phyloP scores from a whole-genome alignment of 441 rosid genomes.

The Pelargonium citronellum region DNA sequence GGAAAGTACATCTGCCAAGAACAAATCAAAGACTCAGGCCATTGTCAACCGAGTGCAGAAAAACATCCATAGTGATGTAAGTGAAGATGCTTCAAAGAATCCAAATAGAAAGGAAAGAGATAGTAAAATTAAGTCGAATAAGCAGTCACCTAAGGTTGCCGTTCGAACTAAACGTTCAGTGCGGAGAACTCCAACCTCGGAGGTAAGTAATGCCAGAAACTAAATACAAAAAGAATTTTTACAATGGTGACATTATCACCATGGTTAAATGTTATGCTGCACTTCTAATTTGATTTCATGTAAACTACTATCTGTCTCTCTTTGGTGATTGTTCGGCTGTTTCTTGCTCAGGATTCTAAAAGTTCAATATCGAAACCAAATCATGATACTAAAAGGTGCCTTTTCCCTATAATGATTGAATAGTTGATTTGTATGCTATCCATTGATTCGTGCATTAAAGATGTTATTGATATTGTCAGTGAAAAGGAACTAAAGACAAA shows the following conservation, averaged over 20 bases:
- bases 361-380: conserved; percentile 30
- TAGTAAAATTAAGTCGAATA: conserved; percentile 30
- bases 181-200: conserved; percentile 28
- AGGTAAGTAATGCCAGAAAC: conserved; percentile 28
- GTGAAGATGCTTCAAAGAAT: conserved; percentile 27
- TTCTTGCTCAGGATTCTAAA: conserved; percentile 35
- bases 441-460: conserved; percentile 9
- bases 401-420: neutral
- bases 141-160: conserved; percentile 23
- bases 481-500: conserved; percentile 34
- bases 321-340: conserved; percentile 9
- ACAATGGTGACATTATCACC: no score
- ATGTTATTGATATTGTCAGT: conserved; percentile 32
- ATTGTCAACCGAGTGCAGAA: conserved; percentile 20
- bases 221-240: neutral
- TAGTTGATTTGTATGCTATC: conserved; percentile 8
- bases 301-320: neutral
- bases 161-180: conserved; percentile 21
- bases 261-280: neutral
- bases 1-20: conserved; percentile 21
- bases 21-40: conserved; percentile 27
- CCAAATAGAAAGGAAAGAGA: conserved; percentile 28
- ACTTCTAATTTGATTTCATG: neutral
- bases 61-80: conserved; percentile 17
- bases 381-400: conserved; percentile 44